A percentile compares a stretch with the other conserved stretches of the same genome.
Evolutionary conservation across 2,329 filamentous ascomycete species (phyloP).

Genomic region (Aspergillus thermomutatus): DNA sequence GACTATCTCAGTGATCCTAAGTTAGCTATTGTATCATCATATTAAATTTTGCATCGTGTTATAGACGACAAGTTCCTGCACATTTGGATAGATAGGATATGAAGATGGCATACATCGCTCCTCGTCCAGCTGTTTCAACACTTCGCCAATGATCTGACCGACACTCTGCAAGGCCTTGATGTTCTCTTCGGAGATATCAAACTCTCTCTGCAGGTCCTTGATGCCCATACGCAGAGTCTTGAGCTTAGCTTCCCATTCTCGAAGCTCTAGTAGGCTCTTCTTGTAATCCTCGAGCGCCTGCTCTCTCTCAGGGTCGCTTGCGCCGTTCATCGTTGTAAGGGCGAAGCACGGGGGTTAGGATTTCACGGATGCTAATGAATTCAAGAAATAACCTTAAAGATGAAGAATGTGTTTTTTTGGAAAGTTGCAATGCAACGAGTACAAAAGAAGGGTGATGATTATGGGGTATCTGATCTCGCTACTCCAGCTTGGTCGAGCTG

Average conservation of each 20-base stretch:
- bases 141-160: constrained; percentile 98
- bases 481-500: constrained; percentile 27
- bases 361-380: background rate
- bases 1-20: constrained; percentile 53
- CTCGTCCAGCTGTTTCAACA: constrained; percentile 97
- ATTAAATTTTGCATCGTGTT: background rate
- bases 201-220: constrained; percentile 91
- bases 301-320: constrained; percentile 54
- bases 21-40: constrained; percentile 14
- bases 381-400: background rate
- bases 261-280: constrained; percentile 81
- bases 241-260: constrained; percentile 98
- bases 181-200: constrained; percentile 96
- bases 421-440: background rate
- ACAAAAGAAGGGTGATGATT: constrained; percentile 13
- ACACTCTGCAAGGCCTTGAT: constrained; percentile 99
- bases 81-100: background rate
- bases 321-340: constrained; percentile 35
- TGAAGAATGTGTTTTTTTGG: background rate
- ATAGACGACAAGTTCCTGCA: background rate
- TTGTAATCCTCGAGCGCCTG: constrained; percentile 76
- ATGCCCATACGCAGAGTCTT: constrained; percentile 93
- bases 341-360: constrained; percentile 7
- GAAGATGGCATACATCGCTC: constrained; percentile 75
- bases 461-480: constrained; percentile 15